Percentiles rank a stretch among this genome's conserved stretches.
These are phyloP conservation scores for Naganishia cerealis DNA, from an alignment of 1,284 basidiomycete species.

Conservation along the genomic window DNA sequence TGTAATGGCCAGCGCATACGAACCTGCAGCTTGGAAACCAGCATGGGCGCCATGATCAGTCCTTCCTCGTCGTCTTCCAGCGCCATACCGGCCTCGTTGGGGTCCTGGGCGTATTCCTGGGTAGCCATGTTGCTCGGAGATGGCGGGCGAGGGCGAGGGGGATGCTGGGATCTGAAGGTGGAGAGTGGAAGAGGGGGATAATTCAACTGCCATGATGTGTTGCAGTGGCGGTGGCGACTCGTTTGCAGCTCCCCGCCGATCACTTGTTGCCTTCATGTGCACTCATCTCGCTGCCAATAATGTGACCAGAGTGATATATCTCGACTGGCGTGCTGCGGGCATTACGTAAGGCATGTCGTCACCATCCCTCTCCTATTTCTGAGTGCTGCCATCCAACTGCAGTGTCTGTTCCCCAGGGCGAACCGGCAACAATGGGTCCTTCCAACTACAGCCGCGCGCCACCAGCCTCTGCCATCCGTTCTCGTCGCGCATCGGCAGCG, in stretches of 20 bases:
- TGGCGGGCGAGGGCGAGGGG: too few relatives aligned
- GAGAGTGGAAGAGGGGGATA: background rate
- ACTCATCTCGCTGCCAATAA: background rate
- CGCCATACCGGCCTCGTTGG: constrained; percentile 37
- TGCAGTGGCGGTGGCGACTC: constrained; percentile 2
- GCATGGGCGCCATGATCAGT: constrained; percentile 69
- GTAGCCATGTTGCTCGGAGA: constrained; percentile 8
- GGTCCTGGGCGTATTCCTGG: constrained; percentile 26
- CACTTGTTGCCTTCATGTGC: background rate
- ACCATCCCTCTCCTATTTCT: background rate
- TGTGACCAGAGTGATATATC: background rate
- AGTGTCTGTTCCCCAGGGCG: too few relatives aligned
- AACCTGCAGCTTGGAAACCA: constrained; percentile 74
- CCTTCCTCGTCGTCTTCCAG: constrained; percentile 61
- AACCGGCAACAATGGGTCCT: too few relatives aligned
- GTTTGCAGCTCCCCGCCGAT: background rate
- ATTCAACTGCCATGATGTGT: background rate
- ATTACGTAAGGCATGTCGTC: constrained; percentile 5
- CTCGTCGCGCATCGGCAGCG: too few relatives aligned
- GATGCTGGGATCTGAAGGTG: too few relatives aligned
- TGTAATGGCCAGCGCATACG: constrained; percentile 32
- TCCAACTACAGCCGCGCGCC: too few relatives aligned
- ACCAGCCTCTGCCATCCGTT: too few relatives aligned
- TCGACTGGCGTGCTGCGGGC: background rate
- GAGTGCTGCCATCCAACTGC: too few relatives aligned